These are phyloP conservation scores for Gelatoporia subvermispora DNA, from an alignment of 768 basidiomycete genomes.

Conservation along the genomic window DNA sequence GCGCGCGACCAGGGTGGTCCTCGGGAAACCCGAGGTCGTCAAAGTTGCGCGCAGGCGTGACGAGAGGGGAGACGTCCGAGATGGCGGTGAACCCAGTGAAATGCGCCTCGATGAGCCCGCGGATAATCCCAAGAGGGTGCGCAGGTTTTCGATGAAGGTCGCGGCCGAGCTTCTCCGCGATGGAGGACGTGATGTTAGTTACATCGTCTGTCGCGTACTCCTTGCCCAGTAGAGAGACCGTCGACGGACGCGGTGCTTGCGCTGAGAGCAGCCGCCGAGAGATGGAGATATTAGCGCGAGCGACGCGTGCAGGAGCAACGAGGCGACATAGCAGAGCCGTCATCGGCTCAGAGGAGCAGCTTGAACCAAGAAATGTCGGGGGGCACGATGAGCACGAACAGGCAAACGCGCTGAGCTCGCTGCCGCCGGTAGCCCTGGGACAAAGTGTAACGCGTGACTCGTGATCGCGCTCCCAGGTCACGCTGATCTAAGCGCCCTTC, in stretches of 20 bases:
- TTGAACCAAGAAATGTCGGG: too few species aligned
- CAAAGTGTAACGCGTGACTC: too few species aligned
- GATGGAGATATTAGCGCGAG: too few species aligned
- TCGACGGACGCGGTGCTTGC: neutral
- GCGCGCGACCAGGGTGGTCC: conserved; percentile 89
- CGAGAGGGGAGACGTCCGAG: conserved; percentile 80
- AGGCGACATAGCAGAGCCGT: too few species aligned
- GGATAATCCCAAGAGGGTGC: conserved; percentile 87
- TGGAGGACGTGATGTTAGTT: conserved; percentile 84
- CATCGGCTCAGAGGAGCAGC: too few species aligned
- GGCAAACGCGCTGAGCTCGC: too few species aligned
- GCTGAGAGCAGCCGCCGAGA: too few species aligned
- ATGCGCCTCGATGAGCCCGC: conserved; percentile 78
- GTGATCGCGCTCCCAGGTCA: too few species aligned
- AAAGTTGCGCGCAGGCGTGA: conserved; percentile 89
- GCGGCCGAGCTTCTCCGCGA: conserved; percentile 74
- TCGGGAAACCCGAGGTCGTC: conserved; percentile 92
- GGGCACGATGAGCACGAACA: too few species aligned
- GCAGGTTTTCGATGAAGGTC: conserved; percentile 69
- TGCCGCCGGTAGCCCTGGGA: too few species aligned
- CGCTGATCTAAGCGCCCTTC: too few species aligned
- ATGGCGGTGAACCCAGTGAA: conserved; percentile 71
- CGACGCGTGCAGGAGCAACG: too few species aligned
- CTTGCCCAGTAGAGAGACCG: conserved; percentile 30
- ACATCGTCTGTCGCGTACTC: conserved; percentile 70